Evolutionary conservation across 2,329 filamentous ascomycete species (phyloP), one percentile per base, ranked within the genome.

Genomic region (Polytolypa hystricis): DNA sequence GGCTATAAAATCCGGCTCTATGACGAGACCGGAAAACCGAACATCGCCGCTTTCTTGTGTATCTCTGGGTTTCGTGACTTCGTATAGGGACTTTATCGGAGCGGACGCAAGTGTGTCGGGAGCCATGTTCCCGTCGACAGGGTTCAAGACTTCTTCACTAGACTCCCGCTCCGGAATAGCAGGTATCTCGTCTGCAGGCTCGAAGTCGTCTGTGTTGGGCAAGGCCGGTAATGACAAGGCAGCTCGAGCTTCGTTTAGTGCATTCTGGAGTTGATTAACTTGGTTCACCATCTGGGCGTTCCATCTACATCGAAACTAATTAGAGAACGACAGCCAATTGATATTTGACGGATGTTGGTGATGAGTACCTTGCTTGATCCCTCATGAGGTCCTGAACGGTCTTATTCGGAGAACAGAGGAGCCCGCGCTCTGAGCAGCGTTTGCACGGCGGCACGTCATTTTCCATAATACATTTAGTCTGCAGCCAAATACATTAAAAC

Each of bases 61-160:
- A 40, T 61, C 55, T 35, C 57, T 58, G 38, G 61, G 38, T 42
- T 66, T 58, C 2, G 66, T 69, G 31, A 69, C 65, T 49, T 69
- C 63, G 35, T 68, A 69, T 7, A 69, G 46, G 14, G 65, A 69
- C 20, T 65, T 62, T 53, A 66, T 69, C 16, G 62, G 64, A 41
- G 53, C 62, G 33, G 49, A 67, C 41, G 53, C 61, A 41, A 54
- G 49, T 30, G 54, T 56, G 50, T 52, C 41, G 8, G 33, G 29
- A 11, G 18, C 32, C 12, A 37, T 33, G 26, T 15, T 25, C 10
- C 10, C 36, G 11, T 42, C 40, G 9, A 39, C 18, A 5, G 32
- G 4, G 16, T 39, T 35, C 10, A 27, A 19, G 4, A 20, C 32
- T 18, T 39, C 40, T 18, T 39, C 36, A 10, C 5, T 31, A 12